Evolutionary conservation across 257 asterid species (phyloP).

Genomic region (Ligustrum vulgare): DNA sequence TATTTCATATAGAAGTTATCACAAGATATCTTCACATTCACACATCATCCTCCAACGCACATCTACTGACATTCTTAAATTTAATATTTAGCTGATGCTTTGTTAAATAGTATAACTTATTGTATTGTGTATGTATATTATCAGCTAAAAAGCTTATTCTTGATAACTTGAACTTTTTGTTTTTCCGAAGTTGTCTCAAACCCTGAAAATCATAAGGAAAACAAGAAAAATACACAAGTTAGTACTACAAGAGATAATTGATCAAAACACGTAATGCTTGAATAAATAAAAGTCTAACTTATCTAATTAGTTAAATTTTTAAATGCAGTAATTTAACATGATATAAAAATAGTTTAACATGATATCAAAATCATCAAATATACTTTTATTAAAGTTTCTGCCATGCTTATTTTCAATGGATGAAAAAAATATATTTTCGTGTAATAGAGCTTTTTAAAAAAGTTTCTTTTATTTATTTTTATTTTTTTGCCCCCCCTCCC

Average conservation of each 20-base stretch:
- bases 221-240: not conserved
- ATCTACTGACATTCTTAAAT: not conserved
- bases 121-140: not conserved
- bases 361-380: not conserved
- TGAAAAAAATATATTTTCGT: no score
- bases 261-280: no score
- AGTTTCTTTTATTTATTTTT: no score
- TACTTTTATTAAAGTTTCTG: no score
- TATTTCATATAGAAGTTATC: not conserved
- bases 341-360: not conserved
- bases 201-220: slow-evolving; percentile 2
- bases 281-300: not conserved
- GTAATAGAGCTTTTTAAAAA: no score
- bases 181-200: not conserved
- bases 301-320: not conserved
- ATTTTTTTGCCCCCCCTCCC: no score
- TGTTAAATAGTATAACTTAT: not conserved
- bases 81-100: not conserved
- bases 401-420: no score
- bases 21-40: not conserved
- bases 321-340: not conserved
- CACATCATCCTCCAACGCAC: not conserved
- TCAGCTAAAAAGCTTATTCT: not conserved
- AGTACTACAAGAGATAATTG: not conserved
- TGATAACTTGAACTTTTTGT: not conserved